Base-by-base conservation (phyloP, 108 stramenopile genomes). In the Cylindrotheca fusiformis region DNA sequence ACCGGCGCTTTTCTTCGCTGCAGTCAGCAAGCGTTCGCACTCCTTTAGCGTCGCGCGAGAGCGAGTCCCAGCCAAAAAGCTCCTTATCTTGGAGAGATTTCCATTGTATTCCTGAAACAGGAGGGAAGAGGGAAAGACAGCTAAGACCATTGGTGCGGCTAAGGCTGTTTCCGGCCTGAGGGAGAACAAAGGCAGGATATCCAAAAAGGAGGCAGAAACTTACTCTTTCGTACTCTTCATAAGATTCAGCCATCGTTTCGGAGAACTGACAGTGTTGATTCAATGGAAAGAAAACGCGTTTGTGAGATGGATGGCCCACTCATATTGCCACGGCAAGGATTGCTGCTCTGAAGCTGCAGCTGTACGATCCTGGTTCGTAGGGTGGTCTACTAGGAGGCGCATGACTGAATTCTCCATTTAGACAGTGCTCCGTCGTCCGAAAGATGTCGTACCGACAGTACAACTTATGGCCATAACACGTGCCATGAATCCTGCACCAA, bases 151-250 rank as follows among this genome's bases (percentile, higher is more conserved):
- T 20, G 26, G 44, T 23, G 45, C 19, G 33, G 46, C 3, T 47
- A 46, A 8, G 45, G 24, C 10, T 41, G 12, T 21, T 60, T 18
- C 12, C n/a, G 48, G n/a, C 20, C 48, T 24, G 25, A 2, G 18
- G 50, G 28, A 27, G 18, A 18, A 17, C 20, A 52, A 25, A 14
- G 14, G 25, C 0, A 44, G 18, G 31, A 41, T 3, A 23, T 50
- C 2, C 0, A 63, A 52, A 3, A n/a, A 24, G 24, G 10, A 51
- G 14, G 17, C 2, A 1, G 0, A 27, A 22, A 71, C 83, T 69
- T 63, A 85, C 84, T 67, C 50, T 65, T 67, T 85, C 84, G 59
- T 68, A 85, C 55, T 85, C 84, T 58, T 75, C 75, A 62, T 79
- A 85, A 3, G 84, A 76, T 60, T 76, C 63, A 3, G 58, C 10